Evolutionary conservation across 768 basidiomycete species (phyloP).

Genomic region (Tylopilus subfusipes): DNA sequence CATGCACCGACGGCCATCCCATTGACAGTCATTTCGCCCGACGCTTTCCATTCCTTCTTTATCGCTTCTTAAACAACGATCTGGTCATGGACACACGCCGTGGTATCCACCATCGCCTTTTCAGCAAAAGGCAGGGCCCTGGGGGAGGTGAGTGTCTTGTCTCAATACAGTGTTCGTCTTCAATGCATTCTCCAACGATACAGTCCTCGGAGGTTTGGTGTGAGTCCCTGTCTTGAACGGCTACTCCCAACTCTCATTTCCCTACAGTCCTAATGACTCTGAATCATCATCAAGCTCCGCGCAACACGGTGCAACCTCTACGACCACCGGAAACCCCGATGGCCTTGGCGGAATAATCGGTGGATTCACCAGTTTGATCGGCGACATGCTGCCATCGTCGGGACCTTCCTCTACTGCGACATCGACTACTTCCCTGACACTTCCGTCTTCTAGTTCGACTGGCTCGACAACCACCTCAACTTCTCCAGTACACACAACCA

Average conservation of each 20-base stretch:
- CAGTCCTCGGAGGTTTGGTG: conserved; percentile 20
- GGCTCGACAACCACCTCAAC: conserved; percentile 20
- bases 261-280: conserved; percentile 10
- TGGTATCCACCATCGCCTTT: conserved; percentile 16
- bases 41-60: conserved; percentile 20
- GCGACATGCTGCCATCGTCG: conserved; percentile 15
- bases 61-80: conserved; percentile 12
- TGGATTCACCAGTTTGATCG: conserved; percentile 14
- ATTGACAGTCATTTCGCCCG: background rate
- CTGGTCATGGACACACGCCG: conserved; percentile 20
- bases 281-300: background rate
- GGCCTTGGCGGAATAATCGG: conserved; percentile 6
- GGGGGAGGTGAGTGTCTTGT: conserved; percentile 25
- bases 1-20: conserved; percentile 4
- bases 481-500: background rate
- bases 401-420: conserved; percentile 13
- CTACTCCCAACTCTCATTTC: background rate
- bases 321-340: background rate
- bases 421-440: conserved; percentile 20
- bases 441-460: conserved; percentile 24
- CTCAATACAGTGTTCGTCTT: background rate
- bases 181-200: conserved; percentile 2
- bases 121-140: conserved; percentile 28
- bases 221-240: conserved; percentile 10
- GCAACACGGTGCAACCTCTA: background rate